These are phyloP conservation scores for Exophiala alcalophila DNA, from an alignment of 2,329 filamentous ascomycete species.

Conservation along the genomic window DNA sequence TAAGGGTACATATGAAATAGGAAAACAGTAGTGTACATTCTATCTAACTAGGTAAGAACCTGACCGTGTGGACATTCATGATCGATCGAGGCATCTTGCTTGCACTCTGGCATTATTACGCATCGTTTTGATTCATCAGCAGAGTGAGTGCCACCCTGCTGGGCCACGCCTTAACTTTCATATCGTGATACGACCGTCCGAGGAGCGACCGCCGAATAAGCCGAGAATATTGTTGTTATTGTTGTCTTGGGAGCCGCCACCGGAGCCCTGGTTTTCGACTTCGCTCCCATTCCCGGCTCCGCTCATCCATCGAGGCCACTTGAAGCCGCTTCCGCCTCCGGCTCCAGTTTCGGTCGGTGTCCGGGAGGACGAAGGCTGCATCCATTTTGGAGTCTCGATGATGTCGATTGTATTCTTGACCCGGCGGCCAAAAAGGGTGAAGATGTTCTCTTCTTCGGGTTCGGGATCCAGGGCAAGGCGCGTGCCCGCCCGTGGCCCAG, in stretches of 20 bases:
- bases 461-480: conserved; percentile 50
- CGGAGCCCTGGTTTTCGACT: neutral
- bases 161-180: too few species aligned
- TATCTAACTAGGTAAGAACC: too few species aligned
- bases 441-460: conserved; percentile 76
- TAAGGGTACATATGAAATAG: too few species aligned
- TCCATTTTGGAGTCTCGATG: conserved; percentile 76
- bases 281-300: conserved; percentile 34
- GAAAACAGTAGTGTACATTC: too few species aligned
- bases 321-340: conserved; percentile 64
- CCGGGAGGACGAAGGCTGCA: conserved; percentile 48
- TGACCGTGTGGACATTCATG: too few species aligned
- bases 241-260: neutral
- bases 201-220: conserved; percentile 15
- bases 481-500: conserved; percentile 1
- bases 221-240: conserved; percentile 17
- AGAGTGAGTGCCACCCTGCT: too few species aligned
- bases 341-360: conserved; percentile 4
- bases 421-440: conserved; percentile 76
- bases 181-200: conserved; percentile 21
- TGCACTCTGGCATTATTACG: too few species aligned
- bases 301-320: conserved; percentile 78
- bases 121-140: too few species aligned
- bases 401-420: conserved; percentile 91
- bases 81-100: too few species aligned